Evolutionary conservation across 2,329 filamentous ascomycete genomes (phyloP), one percentile per base, ranked within the genome.

Genomic region (Xylariaceae sp.): DNA sequence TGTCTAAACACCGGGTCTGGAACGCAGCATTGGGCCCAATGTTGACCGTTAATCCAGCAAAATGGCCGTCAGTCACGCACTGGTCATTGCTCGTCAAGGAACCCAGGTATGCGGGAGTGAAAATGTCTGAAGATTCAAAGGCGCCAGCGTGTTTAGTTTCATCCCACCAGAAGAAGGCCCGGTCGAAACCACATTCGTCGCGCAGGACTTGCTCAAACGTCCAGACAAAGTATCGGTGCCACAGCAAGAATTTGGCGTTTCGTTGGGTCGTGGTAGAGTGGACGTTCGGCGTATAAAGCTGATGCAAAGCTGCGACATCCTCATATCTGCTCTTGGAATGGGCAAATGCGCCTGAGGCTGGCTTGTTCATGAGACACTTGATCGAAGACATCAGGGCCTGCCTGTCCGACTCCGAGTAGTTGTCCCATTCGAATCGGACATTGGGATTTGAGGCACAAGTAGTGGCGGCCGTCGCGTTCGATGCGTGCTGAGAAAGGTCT

Each of bases 141-240:
- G 48, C 42, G 22, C 50, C 50, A 1, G 50, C 17, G 21, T 53
- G 50, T 43, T 53, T 53, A 25, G 48, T 51, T 45, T 53, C 50
- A 33, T 53, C 50, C 16, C 50, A 53, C 50, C 50, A 53, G 20
- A 49, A 44, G 19, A 53, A 46, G 20, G 50, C 45, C n/a, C 42
- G 37, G 37, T 44, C 17, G n/a, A 51, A 53, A 8, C 41, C 40
- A 17, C 50, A 53, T 19, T 51, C 50, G 16, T 37, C 40, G 19
- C 50, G 50, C 48, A 53, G 14, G 17, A 43, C 50, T 21, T 53
- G 48, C 25, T 53, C 50, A 12, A 53, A 53, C 12, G 23, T 27
- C 42, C 43, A 51, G 1, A 47, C 20, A 8, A 53, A 49, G 17
- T 53, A 53, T 16, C 50, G 48, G 32, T 53, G 50, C 48, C 48